Evolutionary conservation across 495 filamentous ascomycete species (phyloP).

Genomic region (Daldinia childiae): DNA sequence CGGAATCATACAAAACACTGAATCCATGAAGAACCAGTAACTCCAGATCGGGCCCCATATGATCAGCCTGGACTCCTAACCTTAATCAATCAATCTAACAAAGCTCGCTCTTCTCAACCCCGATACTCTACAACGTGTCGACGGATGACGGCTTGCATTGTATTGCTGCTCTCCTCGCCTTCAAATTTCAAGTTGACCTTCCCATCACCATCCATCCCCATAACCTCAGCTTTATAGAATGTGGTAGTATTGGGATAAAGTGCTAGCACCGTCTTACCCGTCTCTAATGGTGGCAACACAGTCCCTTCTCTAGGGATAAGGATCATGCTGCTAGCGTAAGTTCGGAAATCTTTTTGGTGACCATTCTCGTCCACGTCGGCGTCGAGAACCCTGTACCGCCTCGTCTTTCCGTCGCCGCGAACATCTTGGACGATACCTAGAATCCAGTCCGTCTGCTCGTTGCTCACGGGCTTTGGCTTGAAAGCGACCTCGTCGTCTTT

Average conservation of each 20-base stretch:
- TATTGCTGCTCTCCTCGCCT: constrained; percentile 83
- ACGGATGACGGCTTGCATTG: constrained; percentile 78
- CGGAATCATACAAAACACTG: not conserved
- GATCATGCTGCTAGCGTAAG: constrained; percentile 82
- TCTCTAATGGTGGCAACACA: constrained; percentile 73
- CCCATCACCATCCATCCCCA: constrained; percentile 67
- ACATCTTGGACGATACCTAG: constrained; percentile 88
- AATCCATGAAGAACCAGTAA: not conserved
- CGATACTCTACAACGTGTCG: constrained; percentile 81
- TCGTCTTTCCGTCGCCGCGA: constrained; percentile 84
- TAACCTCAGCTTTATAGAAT: constrained; percentile 96
- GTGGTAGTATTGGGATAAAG: constrained; percentile 93
- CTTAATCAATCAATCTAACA: not conserved
- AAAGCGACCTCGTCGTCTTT: constrained; percentile 87
- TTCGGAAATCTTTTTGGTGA: constrained; percentile 77
- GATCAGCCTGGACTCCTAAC: not conserved
- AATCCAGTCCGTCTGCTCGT: constrained; percentile 83
- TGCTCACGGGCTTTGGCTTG: constrained; percentile 76
- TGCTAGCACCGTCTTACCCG: constrained; percentile 82
- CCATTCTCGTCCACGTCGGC: constrained; percentile 85
- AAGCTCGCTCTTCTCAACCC: constrained; percentile 51
- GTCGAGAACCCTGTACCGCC: constrained; percentile 94
- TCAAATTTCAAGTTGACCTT: constrained; percentile 78
- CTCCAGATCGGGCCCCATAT: constrained; percentile 13
- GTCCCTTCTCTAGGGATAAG: constrained; percentile 73